A percentile compares a stretch with the other conserved stretches of the same genome.
phyloP scores from a whole-genome alignment of 495 filamentous ascomycete species.

The Hypoxylon fuscum region DNA sequence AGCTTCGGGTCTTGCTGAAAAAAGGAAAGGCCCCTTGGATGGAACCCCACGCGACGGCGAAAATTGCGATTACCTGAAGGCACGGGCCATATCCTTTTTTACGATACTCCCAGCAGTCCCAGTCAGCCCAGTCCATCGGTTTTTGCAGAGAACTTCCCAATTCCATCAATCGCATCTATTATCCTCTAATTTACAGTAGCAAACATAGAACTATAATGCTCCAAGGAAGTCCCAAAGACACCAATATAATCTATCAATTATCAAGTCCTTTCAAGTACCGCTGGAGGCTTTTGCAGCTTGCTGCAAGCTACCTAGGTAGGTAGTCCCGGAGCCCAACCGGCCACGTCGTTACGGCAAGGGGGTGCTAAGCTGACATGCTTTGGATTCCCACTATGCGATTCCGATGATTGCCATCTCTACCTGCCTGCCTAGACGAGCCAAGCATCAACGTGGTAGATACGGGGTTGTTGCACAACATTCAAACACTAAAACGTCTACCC shows the following conservation, averaged over 20 bases:
- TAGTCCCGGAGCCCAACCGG: slow-evolving; percentile 5
- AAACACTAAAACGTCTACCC: background rate
- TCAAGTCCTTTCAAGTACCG: background rate
- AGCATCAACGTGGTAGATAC: too few relatives aligned
- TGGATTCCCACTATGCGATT: slow-evolving; percentile 3
- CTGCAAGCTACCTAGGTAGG: background rate
- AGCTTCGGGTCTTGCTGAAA: slow-evolving; percentile 23
- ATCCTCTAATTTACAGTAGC: background rate
- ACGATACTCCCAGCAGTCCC: background rate
- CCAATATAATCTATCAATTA: too few relatives aligned
- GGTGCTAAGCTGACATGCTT: slow-evolving; percentile 4
- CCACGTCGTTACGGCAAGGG: slow-evolving; percentile 24
- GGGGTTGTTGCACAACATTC: background rate
- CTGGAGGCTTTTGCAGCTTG: background rate
- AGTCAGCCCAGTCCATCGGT: too few relatives aligned
- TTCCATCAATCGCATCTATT: background rate
- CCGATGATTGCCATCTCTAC: slow-evolving; percentile 6
- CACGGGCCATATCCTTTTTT: slow-evolving; percentile 15
- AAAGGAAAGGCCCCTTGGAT: background rate
- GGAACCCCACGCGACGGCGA: slow-evolving; percentile 18
- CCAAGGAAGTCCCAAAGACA: too few relatives aligned
- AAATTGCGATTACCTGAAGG: slow-evolving; percentile 25
- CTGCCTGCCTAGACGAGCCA: background rate
- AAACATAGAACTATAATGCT: too few relatives aligned
- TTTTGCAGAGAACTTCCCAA: too few relatives aligned